Evolutionary conservation across 2,329 filamentous ascomycete species (phyloP), one percentile per base, ranked within the genome.

Genomic region (Elsinoe fawcettii): DNA sequence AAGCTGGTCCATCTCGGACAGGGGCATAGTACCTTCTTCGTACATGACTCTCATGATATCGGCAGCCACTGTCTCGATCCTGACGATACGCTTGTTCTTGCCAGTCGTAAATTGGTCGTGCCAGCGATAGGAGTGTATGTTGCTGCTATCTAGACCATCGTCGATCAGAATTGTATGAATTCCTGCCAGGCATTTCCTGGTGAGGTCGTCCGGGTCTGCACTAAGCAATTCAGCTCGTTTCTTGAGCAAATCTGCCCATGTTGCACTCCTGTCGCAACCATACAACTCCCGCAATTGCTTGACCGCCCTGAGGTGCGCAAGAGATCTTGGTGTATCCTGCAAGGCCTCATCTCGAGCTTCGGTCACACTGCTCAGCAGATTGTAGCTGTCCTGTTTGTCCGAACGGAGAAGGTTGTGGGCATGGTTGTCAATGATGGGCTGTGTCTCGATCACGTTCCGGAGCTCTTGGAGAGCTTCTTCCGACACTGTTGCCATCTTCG

Each of bases 141-240:
- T 70, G 6, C 79, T 76, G 12, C 75, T 73, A 55, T 80, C 78
- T 6, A 92, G 72, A 0, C 88, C 85, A 69, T 93, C 88, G 63
- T 93, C 89, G n/a, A 95, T 78, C 1, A 95, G 75, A 9, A 92
- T 75, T 1, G 80, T 82, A 67, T 91, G 83, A 25, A 88, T 87
- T 1, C 88, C 88, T 11, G 80, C 71, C 3, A 95, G 77, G 63
- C 88, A 93, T 60, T 75, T 77, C 44, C 73, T 75, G 9, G 81
- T 75, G 75, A 90, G 83, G 2, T 70, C 77, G 4, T 82, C 74
- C 64, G 77, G 37, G 69, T 75, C 62, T 18, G 71, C 69, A 23
- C 74, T 66, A 7, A 81, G 68, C 66, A 74, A 74, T 60, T 75
- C 72, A 25, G 72, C 64, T 53, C 79, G 73, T 56, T 77, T 77